Base-by-base conservation (phyloP, 176 grass and related monocot genomes). In the Bothriochloa decipiens region DNA sequence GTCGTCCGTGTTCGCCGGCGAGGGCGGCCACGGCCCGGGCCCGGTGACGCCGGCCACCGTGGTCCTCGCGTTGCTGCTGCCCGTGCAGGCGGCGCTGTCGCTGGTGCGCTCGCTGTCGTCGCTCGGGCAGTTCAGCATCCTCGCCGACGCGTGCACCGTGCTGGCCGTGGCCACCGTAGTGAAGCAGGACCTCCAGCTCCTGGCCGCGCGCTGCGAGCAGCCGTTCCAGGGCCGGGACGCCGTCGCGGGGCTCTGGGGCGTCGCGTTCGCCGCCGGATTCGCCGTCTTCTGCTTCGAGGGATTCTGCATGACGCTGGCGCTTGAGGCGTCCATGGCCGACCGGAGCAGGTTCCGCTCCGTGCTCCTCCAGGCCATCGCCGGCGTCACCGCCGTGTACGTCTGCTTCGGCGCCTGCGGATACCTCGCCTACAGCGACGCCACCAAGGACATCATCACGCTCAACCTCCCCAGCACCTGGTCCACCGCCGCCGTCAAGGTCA, bases 231-330 rank as follows among this genome's bases (percentile, higher is more conserved):
- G 50, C 40, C 91, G 88, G 45, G 77, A 17, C 57, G 84, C 91
- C 8, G 68, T 97, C 11, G 90, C 74, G 63, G 90, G 90, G 0
- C 33, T 87, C 77, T 90, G 88, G 92, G 88, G 88, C 43, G 69
- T 95, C n/a, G 82, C 92, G 22, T 97, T 95, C 73, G 95, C 88
- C 1, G 84, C 62, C 84, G 90, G 95, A 1, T 86, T 98, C 86
- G 91, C 89, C 1, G 91, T 98, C 10, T 95, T 98, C 84, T 97
- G 95, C 86, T 97, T 93, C 77, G 92, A 95, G 81, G 95, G 95
- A 4, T 97, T 97, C 89, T 88, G 88, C 90, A 84, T 95, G 69
- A 95, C 92, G 73, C 85, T 98, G 23, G 91, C 91, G 37, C 88
- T 95, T 60, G 95, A 97, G 82, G 88, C 89, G 42, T 95, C 95